phyloP scores from a whole-genome alignment of 2,329 filamentous ascomycete species.

The Pseudogymnoascus sp. region DNA sequence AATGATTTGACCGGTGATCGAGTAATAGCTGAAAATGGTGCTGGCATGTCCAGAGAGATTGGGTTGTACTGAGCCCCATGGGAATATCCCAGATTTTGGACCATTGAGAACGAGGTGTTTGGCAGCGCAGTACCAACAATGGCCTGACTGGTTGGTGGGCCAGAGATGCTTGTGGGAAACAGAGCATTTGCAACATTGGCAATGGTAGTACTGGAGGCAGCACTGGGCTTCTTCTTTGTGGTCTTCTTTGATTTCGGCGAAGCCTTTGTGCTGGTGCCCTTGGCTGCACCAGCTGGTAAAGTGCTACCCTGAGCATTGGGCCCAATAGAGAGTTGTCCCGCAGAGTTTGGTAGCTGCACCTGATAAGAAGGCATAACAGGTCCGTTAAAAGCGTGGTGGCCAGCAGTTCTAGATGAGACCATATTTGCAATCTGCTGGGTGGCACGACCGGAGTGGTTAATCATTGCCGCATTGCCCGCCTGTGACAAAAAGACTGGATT shows the following conservation, averaged over 20 bases:
- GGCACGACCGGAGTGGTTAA: neutral
- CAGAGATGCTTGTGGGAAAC: neutral
- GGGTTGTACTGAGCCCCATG: neutral
- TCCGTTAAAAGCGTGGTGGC: neutral
- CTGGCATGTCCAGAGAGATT: neutral
- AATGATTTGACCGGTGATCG: neutral
- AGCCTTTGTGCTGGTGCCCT: neutral
- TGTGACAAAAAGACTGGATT: neutral
- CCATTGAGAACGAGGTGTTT: neutral
- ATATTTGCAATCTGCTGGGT: neutral
- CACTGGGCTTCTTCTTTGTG: neutral
- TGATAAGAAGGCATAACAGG: neutral
- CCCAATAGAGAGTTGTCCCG: neutral
- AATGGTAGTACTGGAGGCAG: neutral
- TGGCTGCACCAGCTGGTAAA: neutral
- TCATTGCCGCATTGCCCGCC: neutral
- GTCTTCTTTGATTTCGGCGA: neutral
- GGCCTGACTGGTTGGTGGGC: neutral
- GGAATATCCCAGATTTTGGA: neutral
- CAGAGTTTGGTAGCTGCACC: neutral
- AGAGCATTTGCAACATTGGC: neutral
- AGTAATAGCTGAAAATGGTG: neutral
- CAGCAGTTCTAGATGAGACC: neutral
- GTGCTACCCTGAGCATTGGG: neutral
- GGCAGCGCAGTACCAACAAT: neutral